Conservation (phyloP, 2,329 filamentous ascomycete genomes). For the Aspergillus tanneri region DNA sequence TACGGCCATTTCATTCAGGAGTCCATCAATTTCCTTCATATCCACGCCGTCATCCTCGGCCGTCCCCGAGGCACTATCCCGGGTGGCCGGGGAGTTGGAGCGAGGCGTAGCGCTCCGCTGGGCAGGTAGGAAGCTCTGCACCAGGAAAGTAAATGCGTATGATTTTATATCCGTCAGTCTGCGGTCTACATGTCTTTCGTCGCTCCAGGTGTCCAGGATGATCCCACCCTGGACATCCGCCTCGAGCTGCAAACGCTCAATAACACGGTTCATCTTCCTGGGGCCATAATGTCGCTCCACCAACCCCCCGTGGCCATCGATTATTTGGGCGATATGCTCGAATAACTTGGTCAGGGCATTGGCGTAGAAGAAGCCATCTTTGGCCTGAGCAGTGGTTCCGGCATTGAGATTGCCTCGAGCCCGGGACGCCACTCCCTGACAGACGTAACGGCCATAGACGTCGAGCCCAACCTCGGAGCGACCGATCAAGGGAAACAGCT, state of each 20-base stretch:
- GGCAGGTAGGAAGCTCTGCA: slow-evolving; percentile 83
- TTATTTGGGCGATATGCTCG: slow-evolving; percentile 95
- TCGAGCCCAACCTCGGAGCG: slow-evolving; percentile 85
- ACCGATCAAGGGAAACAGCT: slow-evolving; percentile 91
- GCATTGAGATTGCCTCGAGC: slow-evolving; percentile 79
- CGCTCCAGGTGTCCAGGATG: slow-evolving; percentile 90
- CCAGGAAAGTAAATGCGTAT: slow-evolving; percentile 94
- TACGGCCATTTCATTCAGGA: slow-evolving; percentile 82
- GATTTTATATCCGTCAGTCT: slow-evolving; percentile 94
- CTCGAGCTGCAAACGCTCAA: slow-evolving; percentile 88
- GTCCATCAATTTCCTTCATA: slow-evolving; percentile 90
- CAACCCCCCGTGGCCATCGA: slow-evolving; percentile 84
- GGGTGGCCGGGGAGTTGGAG: slow-evolving; percentile 72
- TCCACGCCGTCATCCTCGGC: slow-evolving; percentile 92
- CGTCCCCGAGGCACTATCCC: slow-evolving; percentile 48
- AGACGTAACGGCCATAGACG: slow-evolving; percentile 94
- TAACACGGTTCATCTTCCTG: slow-evolving; percentile 91
- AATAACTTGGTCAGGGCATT: slow-evolving; percentile 88
- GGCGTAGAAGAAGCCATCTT: slow-evolving; percentile 86
- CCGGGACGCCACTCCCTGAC: slow-evolving; percentile 83
- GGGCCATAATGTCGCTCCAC: slow-evolving; percentile 92
- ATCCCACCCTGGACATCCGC: slow-evolving; percentile 96
- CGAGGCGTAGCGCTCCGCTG: slow-evolving; percentile 68
- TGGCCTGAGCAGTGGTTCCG: slow-evolving; percentile 59
- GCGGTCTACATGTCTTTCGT: slow-evolving; percentile 80